phyloP scores from a whole-genome alignment of 495 filamentous ascomycete species.

The Trichoderma virens region DNA sequence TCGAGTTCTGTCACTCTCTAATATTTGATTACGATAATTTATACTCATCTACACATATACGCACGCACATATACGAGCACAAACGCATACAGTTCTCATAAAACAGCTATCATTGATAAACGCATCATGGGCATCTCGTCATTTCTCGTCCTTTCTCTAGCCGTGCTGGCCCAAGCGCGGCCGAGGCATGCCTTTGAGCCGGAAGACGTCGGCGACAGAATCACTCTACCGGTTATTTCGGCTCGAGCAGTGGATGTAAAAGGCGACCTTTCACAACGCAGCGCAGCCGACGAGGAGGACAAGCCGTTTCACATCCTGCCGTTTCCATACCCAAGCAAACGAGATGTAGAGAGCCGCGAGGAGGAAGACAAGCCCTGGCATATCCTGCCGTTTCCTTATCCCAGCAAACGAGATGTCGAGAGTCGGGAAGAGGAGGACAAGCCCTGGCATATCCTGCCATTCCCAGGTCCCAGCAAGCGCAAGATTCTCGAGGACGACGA shows the following conservation, averaged over 20 bases:
- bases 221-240: background rate
- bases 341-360: no score
- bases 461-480: background rate
- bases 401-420: background rate
- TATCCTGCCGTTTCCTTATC: no score
- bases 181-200: background rate
- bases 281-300: background rate
- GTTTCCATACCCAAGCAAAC: background rate
- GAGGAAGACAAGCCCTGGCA: no score
- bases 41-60: background rate
- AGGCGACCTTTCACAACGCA: background rate
- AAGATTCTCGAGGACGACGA: background rate
- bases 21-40: background rate
- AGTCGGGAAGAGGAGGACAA: background rate
- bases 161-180: background rate
- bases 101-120: background rate
- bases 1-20: background rate
- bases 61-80: background rate
- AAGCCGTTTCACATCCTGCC: slow-evolving; percentile 1
- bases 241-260: background rate
- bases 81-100: no score
- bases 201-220: slow-evolving; percentile 1
- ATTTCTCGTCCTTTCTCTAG: background rate
- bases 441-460: background rate
- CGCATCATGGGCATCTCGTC: slow-evolving; percentile 6